A percentile compares a stretch with the other conserved stretches of the same genome.
phyloP scores from a whole-genome alignment of 108 stramenopile genomes.

The Nitzschia sp. region DNA sequence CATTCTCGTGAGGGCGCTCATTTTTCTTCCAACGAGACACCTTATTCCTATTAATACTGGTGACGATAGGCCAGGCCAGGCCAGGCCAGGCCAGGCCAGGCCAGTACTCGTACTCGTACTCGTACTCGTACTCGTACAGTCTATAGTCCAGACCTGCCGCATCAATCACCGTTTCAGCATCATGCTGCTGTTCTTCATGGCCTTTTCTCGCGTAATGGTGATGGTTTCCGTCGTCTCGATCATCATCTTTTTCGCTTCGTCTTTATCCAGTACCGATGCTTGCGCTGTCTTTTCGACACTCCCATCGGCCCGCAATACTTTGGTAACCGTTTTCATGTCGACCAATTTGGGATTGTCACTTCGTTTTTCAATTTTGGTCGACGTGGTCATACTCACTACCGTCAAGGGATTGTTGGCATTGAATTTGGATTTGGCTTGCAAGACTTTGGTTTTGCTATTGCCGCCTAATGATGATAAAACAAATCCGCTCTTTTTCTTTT shows the following conservation, averaged over 20 bases:
- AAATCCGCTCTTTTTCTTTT: constrained; percentile 1
- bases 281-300: constrained; percentile 2
- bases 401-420: background rate
- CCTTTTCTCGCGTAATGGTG: constrained; percentile 10
- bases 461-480: background rate
- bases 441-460: background rate
- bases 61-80: too few species aligned
- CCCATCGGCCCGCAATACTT: constrained; percentile 6
- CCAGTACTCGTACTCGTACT: too few species aligned
- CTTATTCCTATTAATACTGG: too few species aligned
- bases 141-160: too few species aligned
- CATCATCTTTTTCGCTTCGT: constrained; percentile 7
- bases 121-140: too few species aligned
- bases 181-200: background rate
- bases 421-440: constrained; percentile 6
- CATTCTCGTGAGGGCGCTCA: too few species aligned
- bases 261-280: constrained; percentile 14
- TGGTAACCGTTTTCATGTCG: constrained; percentile 20
- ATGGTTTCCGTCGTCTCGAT: background rate
- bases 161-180: too few species aligned
- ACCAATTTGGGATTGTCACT: background rate
- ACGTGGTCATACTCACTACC: constrained; percentile 15
- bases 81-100: too few species aligned
- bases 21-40: too few species aligned
- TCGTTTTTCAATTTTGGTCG: constrained; percentile 6